phyloP scores from a whole-genome alignment of 106 monocot species.

The Dendrobium officinale region DNA sequence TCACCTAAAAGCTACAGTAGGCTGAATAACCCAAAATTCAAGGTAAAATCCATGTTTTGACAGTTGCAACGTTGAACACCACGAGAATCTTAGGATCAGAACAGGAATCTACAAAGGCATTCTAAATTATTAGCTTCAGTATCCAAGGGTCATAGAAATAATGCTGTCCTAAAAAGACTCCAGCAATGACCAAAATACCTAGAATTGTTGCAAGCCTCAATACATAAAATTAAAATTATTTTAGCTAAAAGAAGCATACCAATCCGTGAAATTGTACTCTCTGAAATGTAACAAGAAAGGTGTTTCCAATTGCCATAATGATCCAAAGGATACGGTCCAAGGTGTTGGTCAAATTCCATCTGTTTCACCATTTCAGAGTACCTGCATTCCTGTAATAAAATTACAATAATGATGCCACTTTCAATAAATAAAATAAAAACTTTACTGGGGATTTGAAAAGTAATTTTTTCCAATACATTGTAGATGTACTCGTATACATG shows the following conservation, averaged over 20 bases:
- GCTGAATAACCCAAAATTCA: not conserved
- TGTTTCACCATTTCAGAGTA: conserved; percentile 66
- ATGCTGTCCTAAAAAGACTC: not conserved
- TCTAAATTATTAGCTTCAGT: not conserved
- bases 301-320: conserved; percentile 67
- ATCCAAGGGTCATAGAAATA: not conserved
- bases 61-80: not conserved
- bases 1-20: not conserved
- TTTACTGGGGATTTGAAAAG: not conserved
- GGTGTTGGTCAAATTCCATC: conserved; percentile 76
- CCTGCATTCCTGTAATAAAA: conserved; percentile 55
- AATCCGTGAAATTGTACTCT: conserved; percentile 49
- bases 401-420: not conserved
- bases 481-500: not conserved
- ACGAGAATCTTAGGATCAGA: not conserved
- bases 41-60: not conserved
- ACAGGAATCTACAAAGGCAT: not conserved
- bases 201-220: not conserved
- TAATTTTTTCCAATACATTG: not conserved
- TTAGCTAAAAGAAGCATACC: conserved; percentile 33
- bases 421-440: not conserved
- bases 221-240: not conserved
- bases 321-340: conserved; percentile 83
- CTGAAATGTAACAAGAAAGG: conserved; percentile 69
- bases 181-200: not conserved